Conservation (phyloP, 2,329 filamentous ascomycete genomes). For the Pseudovirgaria hyperparasitica region DNA sequence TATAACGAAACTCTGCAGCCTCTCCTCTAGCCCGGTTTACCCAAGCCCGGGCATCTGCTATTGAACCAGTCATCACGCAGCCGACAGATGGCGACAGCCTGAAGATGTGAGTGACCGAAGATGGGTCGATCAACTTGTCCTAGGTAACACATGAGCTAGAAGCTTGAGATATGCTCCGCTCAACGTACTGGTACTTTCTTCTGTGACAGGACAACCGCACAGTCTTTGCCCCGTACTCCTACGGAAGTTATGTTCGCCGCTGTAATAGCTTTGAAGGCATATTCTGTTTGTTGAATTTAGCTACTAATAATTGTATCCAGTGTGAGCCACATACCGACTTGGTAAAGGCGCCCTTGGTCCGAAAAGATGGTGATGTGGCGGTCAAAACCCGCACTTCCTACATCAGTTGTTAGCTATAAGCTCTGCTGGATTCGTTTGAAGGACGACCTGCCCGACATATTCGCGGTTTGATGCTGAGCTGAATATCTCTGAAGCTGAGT, state of each 20-base stretch:
- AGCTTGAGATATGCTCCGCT: not conserved
- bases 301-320: conserved; percentile 12
- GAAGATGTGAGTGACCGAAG: conserved; percentile 96
- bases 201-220: conserved; percentile 92
- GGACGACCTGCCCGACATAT: too few relatives aligned
- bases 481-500: too few relatives aligned
- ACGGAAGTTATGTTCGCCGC: conserved; percentile 98
- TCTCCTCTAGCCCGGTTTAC: conserved; percentile 88
- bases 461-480: too few relatives aligned
- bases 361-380: conserved; percentile 99
- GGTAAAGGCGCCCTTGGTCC: conserved; percentile 93
- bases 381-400: conserved; percentile 83
- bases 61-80: conserved; percentile 97
- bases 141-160: conserved; percentile 25
- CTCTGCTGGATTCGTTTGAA: not conserved
- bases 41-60: conserved; percentile 89
- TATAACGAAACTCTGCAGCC: conserved; percentile 96
- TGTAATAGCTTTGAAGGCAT: conserved; percentile 99
- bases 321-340: conserved; percentile 70
- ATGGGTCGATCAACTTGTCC: conserved; percentile 98
- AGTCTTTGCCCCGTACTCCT: conserved; percentile 91
- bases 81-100: conserved; percentile 91
- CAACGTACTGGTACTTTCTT: conserved; percentile 93
- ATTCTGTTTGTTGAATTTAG: conserved; percentile 49
- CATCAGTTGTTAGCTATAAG: conserved; percentile 9